phyloP scores from a whole-genome alignment of 208 protist species.

The Trypanosoma melophagium region DNA sequence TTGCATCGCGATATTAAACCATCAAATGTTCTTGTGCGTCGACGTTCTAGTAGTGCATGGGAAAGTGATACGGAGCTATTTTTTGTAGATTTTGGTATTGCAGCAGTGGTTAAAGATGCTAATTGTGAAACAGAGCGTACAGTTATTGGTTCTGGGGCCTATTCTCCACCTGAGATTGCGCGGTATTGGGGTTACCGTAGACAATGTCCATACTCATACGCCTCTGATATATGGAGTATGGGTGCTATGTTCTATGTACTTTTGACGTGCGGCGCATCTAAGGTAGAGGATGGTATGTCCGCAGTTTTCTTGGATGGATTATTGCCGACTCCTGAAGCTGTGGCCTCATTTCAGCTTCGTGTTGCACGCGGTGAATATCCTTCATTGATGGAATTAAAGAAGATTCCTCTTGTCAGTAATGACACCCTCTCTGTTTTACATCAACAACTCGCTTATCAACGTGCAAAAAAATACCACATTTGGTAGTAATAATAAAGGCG shows the following conservation, averaged over 20 bases:
- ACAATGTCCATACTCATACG: conserved; percentile 25
- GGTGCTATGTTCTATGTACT: conserved; percentile 38
- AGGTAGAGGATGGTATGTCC: conserved; percentile 23
- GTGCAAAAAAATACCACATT: background rate
- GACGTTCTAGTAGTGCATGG: conserved; percentile 4
- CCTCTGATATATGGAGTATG: conserved; percentile 36
- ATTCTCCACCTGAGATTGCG: conserved; percentile 34
- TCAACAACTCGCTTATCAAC: background rate
- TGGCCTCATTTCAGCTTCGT: conserved; percentile 1
- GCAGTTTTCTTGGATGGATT: conserved; percentile 9
- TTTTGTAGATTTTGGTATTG: conserved; percentile 33
- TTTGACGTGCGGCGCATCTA: conserved; percentile 20
- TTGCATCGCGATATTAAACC: conserved; percentile 49
- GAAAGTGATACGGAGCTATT: conserved; percentile 23
- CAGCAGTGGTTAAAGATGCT: conserved; percentile 9
- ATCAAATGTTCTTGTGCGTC: conserved; percentile 35
- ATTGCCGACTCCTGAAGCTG: background rate
- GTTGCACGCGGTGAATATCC: conserved; percentile 24
- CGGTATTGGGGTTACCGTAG: conserved; percentile 28
- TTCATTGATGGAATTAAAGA: conserved; percentile 1
- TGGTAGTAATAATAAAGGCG: background rate
- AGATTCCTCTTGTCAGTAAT: conserved; percentile 16
- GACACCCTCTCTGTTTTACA: background rate
- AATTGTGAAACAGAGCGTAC: conserved; percentile 20
- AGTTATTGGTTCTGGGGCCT: conserved; percentile 27